Percentiles rank a stretch among this genome's conserved stretches.
Evolutionary conservation across 352 stramenopile genomes (phyloP).

Genomic region (Phytophthora foliorum): DNA sequence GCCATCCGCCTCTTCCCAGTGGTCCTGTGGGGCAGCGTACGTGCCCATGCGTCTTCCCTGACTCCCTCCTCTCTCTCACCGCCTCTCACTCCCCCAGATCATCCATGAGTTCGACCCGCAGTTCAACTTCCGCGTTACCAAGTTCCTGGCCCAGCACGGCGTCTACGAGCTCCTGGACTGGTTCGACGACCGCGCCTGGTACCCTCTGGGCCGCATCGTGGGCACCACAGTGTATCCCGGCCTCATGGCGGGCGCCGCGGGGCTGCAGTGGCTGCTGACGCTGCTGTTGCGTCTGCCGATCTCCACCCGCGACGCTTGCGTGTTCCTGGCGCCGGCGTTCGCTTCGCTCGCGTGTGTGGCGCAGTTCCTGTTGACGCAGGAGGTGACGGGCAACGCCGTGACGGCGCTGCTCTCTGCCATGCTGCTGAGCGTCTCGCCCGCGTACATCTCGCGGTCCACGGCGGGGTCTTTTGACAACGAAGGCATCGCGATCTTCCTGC

Average conservation of each 20-base stretch:
- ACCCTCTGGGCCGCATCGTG: constrained; percentile 93
- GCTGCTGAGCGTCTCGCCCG: constrained; percentile 96
- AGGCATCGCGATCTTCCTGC: constrained; percentile 97
- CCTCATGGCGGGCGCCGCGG: constrained; percentile 88
- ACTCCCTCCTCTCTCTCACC: background rate
- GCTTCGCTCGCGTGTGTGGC: constrained; percentile 86
- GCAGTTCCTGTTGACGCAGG: constrained; percentile 89
- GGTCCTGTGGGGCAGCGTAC: constrained; percentile 89
- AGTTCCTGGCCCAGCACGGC: constrained; percentile 94
- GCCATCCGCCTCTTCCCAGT: constrained; percentile 94
- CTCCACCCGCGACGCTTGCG: constrained; percentile 88
- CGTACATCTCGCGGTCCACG: constrained; percentile 97
- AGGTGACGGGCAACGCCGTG: constrained; percentile 72
- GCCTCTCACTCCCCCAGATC: constrained; percentile 45
- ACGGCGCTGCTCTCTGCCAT: constrained; percentile 91
- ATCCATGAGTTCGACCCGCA: constrained; percentile 96
- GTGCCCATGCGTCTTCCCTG: constrained; percentile 13
- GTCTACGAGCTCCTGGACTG: constrained; percentile 96
- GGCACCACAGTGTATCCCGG: constrained; percentile 95
- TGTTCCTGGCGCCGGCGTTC: constrained; percentile 93
- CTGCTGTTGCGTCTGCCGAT: constrained; percentile 36
- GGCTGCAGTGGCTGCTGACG: constrained; percentile 72
- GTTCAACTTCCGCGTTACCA: constrained; percentile 99
- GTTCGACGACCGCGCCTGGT: constrained; percentile 98
- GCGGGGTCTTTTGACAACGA: constrained; percentile 99